A percentile compares a stretch with the other conserved stretches of the same genome.
phyloP scores from a whole-genome alignment of 768 basidiomycete genomes.

The Mrakia gelida region DNA sequence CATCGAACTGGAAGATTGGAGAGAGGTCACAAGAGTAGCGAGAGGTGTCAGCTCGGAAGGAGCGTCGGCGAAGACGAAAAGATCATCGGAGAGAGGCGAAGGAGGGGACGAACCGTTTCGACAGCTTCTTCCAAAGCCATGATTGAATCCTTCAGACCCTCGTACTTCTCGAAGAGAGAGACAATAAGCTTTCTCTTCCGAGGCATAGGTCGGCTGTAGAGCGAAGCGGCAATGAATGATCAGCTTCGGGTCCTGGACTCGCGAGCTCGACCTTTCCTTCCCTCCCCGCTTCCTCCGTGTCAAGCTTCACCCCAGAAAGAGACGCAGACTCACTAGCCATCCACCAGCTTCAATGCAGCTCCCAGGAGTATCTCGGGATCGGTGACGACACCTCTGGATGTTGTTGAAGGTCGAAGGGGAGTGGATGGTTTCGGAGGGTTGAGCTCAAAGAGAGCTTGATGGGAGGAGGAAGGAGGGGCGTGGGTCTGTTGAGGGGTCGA shows the following conservation, averaged over 20 bases:
- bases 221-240: background rate
- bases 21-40: background rate
- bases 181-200: conserved; percentile 25
- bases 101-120: conserved; percentile 7
- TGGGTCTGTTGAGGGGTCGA: background rate
- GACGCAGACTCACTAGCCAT: conserved; percentile 25
- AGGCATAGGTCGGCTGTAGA: conserved; percentile 24
- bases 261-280: background rate
- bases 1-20: background rate
- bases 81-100: background rate
- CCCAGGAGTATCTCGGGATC: conserved; percentile 25
- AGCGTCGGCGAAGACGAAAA: background rate
- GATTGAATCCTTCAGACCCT: conserved; percentile 16
- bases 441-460: conserved; percentile 30
- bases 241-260: background rate
- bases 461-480: conserved; percentile 24
- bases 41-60: background rate
- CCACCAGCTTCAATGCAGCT: conserved; percentile 29
- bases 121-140: conserved; percentile 19
- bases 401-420: conserved; percentile 11
- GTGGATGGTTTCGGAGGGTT: conserved; percentile 27
- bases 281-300: background rate
- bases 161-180: conserved; percentile 15
- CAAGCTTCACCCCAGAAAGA: background rate
- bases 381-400: conserved; percentile 13